Base-by-base conservation (phyloP, 345 rosid genomes). In the Crucihimalaya himalaica region DNA sequence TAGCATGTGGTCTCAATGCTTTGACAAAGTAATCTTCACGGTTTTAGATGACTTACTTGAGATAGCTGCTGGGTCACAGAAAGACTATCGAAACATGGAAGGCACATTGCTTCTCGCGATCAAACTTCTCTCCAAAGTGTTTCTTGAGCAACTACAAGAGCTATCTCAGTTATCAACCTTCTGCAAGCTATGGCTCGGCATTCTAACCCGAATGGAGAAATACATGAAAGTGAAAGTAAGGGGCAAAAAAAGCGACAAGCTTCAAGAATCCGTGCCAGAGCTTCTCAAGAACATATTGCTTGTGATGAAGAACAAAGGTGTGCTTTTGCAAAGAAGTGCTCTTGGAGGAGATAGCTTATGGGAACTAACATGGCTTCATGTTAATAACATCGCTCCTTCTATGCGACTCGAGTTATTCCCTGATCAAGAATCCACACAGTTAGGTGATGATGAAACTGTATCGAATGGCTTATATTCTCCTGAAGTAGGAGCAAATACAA, bases 341-440 rank as follows among this genome's bases (percentile, higher is more conserved):
- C 77, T 92, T 4, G 97, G 96, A 57, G 97, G 99, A 72, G 99
- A 92, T 78, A 95, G 96, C 81, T 84, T 92, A 79, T 95, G 99
- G 99, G 99, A 95, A 74, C 80, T 89, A 34, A 92, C 99, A 34
- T 95, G 98, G 99, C 89, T 90, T 23, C 98, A 95, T 73, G 91
- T 92, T 56, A 92, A 92, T 68, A 95, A 88, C 83, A 86, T 95
- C 45, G 83, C 81, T 47, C 93, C 96, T 32, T 86, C 85, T 28
- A 63, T 95, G 83, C 92, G 93, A 72, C 75, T 91, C 0, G 98
- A 92, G 87, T 83, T 92, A 68, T 92, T 95, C 84, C 91, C 95
- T 13, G 92, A 88, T 72, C 92, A 87, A 66, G 92, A 84, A 20
- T 52, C 67, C 10, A 79, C 76, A 68, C 85, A 83, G 66, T 48